Evolutionary conservation across 805 yeast species (phyloP).

Genomic region (Brettanomyces custersianus): DNA sequence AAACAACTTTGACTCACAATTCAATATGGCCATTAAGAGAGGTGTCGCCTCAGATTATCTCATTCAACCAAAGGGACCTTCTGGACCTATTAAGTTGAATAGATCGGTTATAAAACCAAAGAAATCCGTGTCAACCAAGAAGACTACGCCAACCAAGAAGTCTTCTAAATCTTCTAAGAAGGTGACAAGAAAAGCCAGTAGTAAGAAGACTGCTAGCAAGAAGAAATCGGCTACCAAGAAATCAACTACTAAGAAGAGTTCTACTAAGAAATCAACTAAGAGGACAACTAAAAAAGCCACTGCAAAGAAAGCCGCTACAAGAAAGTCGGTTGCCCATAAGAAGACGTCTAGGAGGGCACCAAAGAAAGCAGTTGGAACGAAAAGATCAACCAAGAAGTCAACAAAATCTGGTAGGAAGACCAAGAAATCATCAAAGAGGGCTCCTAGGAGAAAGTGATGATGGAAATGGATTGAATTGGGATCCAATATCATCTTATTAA

Average conservation of each 20-base stretch:
- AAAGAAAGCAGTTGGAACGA: slow-evolving; percentile 18
- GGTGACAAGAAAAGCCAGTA: slow-evolving; percentile 20
- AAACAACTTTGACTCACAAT: slow-evolving; percentile 62
- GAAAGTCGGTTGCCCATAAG: slow-evolving; percentile 24
- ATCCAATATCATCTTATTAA: no score
- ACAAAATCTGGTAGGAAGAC: no score
- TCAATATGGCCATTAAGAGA: slow-evolving; percentile 70
- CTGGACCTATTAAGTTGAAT: slow-evolving; percentile 71
- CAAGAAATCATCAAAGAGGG: slow-evolving; percentile 14
- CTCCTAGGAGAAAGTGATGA: slow-evolving; percentile 10
- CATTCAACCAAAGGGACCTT: slow-evolving; percentile 81
- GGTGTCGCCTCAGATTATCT: slow-evolving; percentile 76
- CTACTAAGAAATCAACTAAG: slow-evolving; percentile 17
- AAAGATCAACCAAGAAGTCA: slow-evolving; percentile 16
- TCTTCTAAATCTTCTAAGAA: slow-evolving; percentile 23
- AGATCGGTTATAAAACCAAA: slow-evolving; percentile 28
- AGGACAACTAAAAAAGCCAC: slow-evolving; percentile 4
- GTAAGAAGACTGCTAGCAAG: slow-evolving; percentile 19
- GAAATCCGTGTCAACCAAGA: slow-evolving; percentile 18
- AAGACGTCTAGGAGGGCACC: slow-evolving; percentile 13
- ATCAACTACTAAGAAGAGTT: slow-evolving; percentile 17
- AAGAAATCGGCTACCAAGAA: slow-evolving; percentile 25
- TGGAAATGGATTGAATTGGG: no score
- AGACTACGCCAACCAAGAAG: slow-evolving; percentile 20
- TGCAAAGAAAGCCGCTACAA: slow-evolving; percentile 15